A percentile compares a stretch with the other conserved stretches of the same genome.
Evolutionary conservation across 208 protist genomes (phyloP).

Genomic region (Polymyxa betae): DNA sequence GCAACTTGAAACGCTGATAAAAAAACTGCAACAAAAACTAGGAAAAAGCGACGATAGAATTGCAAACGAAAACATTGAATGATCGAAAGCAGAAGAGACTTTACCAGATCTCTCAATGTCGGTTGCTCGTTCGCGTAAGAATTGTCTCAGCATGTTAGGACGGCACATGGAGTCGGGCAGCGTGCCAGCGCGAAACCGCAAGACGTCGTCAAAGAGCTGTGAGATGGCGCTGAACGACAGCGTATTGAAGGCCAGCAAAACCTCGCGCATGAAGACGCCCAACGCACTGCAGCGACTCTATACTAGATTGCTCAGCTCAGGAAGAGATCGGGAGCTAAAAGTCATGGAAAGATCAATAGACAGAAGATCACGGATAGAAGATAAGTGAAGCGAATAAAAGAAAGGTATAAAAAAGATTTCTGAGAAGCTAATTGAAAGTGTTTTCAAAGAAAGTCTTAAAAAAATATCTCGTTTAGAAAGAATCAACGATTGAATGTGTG

Average conservation of each 20-base stretch:
- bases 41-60: too few species aligned
- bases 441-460: neutral
- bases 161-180: neutral
- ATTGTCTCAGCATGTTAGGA: neutral
- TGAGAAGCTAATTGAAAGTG: neutral
- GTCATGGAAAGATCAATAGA: too few species aligned
- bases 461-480: neutral
- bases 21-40: neutral
- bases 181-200: neutral
- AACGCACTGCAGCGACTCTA: neutral
- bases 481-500: neutral
- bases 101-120: too few species aligned
- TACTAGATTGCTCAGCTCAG: too few species aligned
- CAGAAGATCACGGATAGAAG: too few species aligned
- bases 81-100: too few species aligned
- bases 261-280: slow-evolving; percentile 13
- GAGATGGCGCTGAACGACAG: neutral
- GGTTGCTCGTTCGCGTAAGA: too few species aligned
- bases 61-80: too few species aligned
- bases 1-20: neutral
- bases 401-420: too few species aligned
- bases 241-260: slow-evolving; percentile 28
- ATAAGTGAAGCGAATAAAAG: too few species aligned
- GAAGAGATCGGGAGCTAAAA: too few species aligned
- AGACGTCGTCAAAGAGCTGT: neutral